These are phyloP conservation scores for Fragaria ananassa DNA, from an alignment of 306 rosid genomes.

Conservation along the genomic window DNA sequence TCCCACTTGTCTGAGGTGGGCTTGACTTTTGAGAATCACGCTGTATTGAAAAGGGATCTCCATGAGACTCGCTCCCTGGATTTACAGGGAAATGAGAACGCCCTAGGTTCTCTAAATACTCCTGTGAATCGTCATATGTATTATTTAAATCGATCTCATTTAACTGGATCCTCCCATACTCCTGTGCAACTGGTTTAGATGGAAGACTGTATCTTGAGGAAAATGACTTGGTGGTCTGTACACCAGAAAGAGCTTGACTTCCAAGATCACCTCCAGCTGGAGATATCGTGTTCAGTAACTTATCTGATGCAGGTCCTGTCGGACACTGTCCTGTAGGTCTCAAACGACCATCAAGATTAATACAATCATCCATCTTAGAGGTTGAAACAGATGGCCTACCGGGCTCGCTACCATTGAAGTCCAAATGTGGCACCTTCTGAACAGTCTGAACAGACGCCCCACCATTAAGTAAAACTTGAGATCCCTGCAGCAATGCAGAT, in stretches of 20 bases:
- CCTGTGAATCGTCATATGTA: constrained; percentile 42
- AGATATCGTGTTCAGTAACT: constrained; percentile 33
- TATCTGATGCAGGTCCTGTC: constrained; percentile 30
- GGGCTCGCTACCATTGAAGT: constrained; percentile 33
- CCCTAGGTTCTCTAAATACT: constrained; percentile 33
- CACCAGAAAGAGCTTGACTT: constrained; percentile 34
- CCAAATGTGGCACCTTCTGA: constrained; percentile 39
- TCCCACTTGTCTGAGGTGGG: constrained; percentile 60
- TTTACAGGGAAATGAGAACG: constrained; percentile 33
- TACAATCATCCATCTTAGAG: constrained; percentile 29
- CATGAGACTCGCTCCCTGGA: constrained; percentile 32
- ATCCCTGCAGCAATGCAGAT: constrained; percentile 52
- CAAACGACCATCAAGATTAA: constrained; percentile 23
- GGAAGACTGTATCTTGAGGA: constrained; percentile 31
- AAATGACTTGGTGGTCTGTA: constrained; percentile 22
- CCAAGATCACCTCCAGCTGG: constrained; percentile 30
- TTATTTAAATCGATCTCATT: constrained; percentile 59
- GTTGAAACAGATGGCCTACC: constrained; percentile 38
- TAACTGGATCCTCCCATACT: constrained; percentile 35
- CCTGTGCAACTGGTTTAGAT: constrained; percentile 28
- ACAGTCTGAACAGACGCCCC: constrained; percentile 34
- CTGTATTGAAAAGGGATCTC: constrained; percentile 39
- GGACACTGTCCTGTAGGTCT: constrained; percentile 30
- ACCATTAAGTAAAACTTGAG: constrained; percentile 47
- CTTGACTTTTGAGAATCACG: constrained; percentile 49